Percentiles rank a stretch among this genome's conserved stretches.
These are phyloP conservation scores for Candida smagusa DNA, from an alignment of 1,139 yeast species.

Conservation along the genomic window DNA sequence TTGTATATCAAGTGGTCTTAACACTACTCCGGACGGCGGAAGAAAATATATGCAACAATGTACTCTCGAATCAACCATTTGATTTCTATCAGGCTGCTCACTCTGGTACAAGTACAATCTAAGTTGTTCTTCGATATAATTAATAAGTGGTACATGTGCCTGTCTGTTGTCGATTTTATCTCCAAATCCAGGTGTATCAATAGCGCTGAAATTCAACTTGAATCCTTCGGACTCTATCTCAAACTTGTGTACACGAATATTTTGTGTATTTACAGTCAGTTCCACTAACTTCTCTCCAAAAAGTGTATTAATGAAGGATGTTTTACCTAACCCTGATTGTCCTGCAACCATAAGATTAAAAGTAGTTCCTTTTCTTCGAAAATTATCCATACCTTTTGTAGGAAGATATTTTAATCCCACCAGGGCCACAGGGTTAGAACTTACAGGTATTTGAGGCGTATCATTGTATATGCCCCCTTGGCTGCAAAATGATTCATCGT, in stretches of 20 bases:
- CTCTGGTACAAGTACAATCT: slow-evolving; percentile 16
- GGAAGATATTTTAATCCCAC: slow-evolving; percentile 29
- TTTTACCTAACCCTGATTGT: slow-evolving; percentile 73
- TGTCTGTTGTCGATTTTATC: slow-evolving; percentile 38
- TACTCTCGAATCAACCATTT: slow-evolving; percentile 55
- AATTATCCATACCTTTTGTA: slow-evolving; percentile 19
- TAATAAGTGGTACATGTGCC: slow-evolving; percentile 57
- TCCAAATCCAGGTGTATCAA: slow-evolving; percentile 49
- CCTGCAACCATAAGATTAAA: slow-evolving; percentile 76
- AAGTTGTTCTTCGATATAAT: slow-evolving; percentile 50
- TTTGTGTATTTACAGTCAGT: neutral
- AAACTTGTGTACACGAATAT: slow-evolving; percentile 7
- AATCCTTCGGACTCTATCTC: slow-evolving; percentile 14
- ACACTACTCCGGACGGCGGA: slow-evolving; percentile 43
- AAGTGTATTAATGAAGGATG: slow-evolving; percentile 66
- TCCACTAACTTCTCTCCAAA: slow-evolving; percentile 8
- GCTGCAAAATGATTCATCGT: too few species aligned
- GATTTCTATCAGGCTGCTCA: slow-evolving; percentile 58
- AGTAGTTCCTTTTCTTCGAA: slow-evolving; percentile 27
- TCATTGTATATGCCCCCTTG: too few species aligned
- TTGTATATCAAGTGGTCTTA: slow-evolving; percentile 59
- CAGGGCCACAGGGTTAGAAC: neutral
- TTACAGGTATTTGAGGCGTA: too few species aligned
- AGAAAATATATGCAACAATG: slow-evolving; percentile 78
- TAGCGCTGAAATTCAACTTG: slow-evolving; percentile 20